Conservation (phyloP, 768 basidiomycete species). For the Filobasidium floriforme region DNA sequence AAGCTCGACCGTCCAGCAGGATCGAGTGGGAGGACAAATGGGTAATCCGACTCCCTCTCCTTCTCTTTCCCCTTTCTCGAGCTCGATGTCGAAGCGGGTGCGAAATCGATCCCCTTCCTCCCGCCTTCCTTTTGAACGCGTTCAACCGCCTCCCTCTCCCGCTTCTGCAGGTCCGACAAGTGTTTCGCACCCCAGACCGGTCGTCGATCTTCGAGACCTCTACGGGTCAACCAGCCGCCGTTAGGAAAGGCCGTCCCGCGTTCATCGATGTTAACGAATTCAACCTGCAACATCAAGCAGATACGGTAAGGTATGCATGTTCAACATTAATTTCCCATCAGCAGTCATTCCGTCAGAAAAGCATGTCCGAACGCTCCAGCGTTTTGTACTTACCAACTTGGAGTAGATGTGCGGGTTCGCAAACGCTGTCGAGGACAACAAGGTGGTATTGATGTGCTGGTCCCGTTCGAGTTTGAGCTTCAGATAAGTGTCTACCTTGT, state of each 20-base stretch:
- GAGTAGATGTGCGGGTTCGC: slow-evolving; percentile 94
- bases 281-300: no score
- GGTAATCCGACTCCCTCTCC: not conserved
- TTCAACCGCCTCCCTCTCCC: not conserved
- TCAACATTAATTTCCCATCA: no score
- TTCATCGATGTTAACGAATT: slow-evolving; percentile 87
- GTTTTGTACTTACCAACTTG: slow-evolving; percentile 56
- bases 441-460: slow-evolving; percentile 89
- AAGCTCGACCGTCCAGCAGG: slow-evolving; percentile 1
- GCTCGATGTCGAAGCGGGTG: slow-evolving; percentile 33
- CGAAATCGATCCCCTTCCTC: slow-evolving; percentile 62
- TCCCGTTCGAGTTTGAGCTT: slow-evolving; percentile 63
- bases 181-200: slow-evolving; percentile 68
- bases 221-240: slow-evolving; percentile 53
- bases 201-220: slow-evolving; percentile 57
- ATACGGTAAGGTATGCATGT: no score
- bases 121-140: slow-evolving; percentile 56
- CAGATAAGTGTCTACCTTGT: slow-evolving; percentile 71
- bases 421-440: slow-evolving; percentile 87
- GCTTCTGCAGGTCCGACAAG: slow-evolving; percentile 54
- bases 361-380: not conserved
- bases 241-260: slow-evolving; percentile 71
- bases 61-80: not conserved
- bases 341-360: no score
- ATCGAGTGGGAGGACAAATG: not conserved